These are phyloP conservation scores for Ceratobasidium sp. DNA, from an alignment of 1,284 basidiomycete genomes.

Conservation along the genomic window DNA sequence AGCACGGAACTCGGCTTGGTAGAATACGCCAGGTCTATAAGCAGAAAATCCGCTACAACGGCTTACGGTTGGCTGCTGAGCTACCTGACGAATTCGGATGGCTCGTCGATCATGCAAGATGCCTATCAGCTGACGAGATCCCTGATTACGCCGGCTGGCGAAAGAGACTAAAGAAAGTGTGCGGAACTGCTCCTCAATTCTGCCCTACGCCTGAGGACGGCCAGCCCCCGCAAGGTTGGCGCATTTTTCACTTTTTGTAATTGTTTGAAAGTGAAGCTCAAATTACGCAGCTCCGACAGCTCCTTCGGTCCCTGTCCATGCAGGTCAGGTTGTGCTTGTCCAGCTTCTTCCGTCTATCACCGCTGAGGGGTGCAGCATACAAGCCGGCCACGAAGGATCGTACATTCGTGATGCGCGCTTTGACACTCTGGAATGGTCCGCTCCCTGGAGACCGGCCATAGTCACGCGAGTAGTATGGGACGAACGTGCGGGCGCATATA, in stretches of 20 bases:
- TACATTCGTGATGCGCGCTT: neutral
- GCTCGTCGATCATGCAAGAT: conserved; percentile 75
- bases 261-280: too few relatives aligned
- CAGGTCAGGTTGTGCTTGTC: neutral
- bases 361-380: neutral
- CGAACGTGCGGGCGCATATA: neutral
- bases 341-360: neutral
- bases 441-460: neutral
- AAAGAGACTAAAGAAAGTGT: neutral
- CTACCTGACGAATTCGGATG: conserved; percentile 56
- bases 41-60: neutral
- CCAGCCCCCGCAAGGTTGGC: too few relatives aligned
- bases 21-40: conserved; percentile 65
- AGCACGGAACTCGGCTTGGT: conserved; percentile 69
- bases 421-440: neutral
- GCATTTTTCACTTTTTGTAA: too few relatives aligned
- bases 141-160: conserved; percentile 59
- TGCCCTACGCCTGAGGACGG: too few relatives aligned
- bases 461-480: neutral
- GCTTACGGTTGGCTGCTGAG: conserved; percentile 70
- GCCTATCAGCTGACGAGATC: neutral
- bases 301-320: neutral
- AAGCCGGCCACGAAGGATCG: neutral
- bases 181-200: too few relatives aligned
- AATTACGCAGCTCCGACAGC: too few relatives aligned